Base-by-base conservation (phyloP, 2,329 filamentous ascomycete species). In the Pyrenophora tritici-repentis region DNA sequence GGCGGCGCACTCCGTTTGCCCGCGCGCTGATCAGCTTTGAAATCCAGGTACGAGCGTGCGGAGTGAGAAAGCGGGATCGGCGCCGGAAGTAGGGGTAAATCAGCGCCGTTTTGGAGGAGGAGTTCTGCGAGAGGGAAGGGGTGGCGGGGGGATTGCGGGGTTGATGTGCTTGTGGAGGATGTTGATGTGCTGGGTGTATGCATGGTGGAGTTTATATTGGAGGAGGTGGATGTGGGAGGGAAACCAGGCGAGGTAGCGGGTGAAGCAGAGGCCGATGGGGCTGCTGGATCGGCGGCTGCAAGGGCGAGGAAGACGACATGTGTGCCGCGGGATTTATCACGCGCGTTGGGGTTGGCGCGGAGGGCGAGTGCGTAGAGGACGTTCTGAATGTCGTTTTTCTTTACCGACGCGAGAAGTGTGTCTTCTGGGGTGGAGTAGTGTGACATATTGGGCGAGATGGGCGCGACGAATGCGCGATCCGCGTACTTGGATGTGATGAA, bases 401-500 rank as follows among this genome's bases (percentile, higher is more conserved):
- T 99, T 72, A 97, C 92, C 8, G 90, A 92, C 4, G 92, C 91
- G 33, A 99, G 79, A 5, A 99, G 81, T 0, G 90, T 92, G 65
- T 99, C 94, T 55, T 97, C 91, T 0, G 93, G 79, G 0, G 87
- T 90, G 2, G 81, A 80, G 70, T 90, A 94, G 26, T 88, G 84
- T 2, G 90, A 92, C 36, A 91, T 76, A 0, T 87, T 88, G 3
- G 87, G 73, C 2, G 90, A 90, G 20, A 91, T 87, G 0, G 88
- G 86, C 63, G 92, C 87, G 3, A 99, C 87, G 64, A 84, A 97
- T 3, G 85, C 84, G 53, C 86, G 83, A 29, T 97, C 91, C 42
- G 90, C 89, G 69, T 99, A 99, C 74, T 99, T 99, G 47, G 88
- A 83, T 0, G 91, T 97, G 73, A 99, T 97, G 73, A 97, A 99